phyloP scores from a whole-genome alignment of 305 asterid species.

The Fraxinus nigra region DNA sequence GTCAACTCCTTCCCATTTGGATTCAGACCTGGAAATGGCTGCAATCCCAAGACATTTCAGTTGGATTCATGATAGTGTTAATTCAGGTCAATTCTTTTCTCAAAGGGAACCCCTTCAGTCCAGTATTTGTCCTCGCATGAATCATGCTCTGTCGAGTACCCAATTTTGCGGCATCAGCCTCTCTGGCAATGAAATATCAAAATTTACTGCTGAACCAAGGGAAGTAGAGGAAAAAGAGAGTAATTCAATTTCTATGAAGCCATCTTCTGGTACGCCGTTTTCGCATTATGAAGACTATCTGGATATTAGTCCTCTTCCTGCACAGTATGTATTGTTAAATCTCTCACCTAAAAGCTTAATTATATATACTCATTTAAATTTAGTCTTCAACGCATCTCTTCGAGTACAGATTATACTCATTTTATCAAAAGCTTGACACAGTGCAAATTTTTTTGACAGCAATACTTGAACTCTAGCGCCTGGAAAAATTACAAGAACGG shows the following conservation, averaged over 20 bases:
- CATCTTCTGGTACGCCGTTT: slow-evolving; percentile 10
- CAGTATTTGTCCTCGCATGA: slow-evolving; percentile 30
- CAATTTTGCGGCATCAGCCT: slow-evolving; percentile 29
- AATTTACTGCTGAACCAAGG: slow-evolving; percentile 33
- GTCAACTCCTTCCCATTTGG: slow-evolving; percentile 26
- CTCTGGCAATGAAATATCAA: slow-evolving; percentile 33
- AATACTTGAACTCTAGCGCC: not conserved
- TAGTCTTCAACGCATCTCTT: not conserved
- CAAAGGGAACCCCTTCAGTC: slow-evolving; percentile 96
- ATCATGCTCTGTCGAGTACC: slow-evolving; percentile 18
- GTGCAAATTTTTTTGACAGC: not conserved
- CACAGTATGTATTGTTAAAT: not conserved
- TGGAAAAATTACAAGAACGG: not conserved
- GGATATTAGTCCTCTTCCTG: not conserved
- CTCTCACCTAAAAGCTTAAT: not conserved
- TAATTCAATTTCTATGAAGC: slow-evolving; percentile 15
- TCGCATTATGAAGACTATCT: slow-evolving; percentile 17
- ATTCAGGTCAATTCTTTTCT: slow-evolving; percentile 28
- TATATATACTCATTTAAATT: not conserved
- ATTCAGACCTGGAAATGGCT: slow-evolving; percentile 21
- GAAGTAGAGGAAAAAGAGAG: slow-evolving; percentile 30
- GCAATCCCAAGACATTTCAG: slow-evolving; percentile 26
- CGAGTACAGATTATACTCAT: not conserved
- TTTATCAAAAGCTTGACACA: not conserved
- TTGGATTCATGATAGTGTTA: slow-evolving; percentile 22